A percentile compares a stretch with the other conserved stretches of the same genome.
Evolutionary conservation across 768 basidiomycete species (phyloP).

Genomic region (Floccularia luteovirens): DNA sequence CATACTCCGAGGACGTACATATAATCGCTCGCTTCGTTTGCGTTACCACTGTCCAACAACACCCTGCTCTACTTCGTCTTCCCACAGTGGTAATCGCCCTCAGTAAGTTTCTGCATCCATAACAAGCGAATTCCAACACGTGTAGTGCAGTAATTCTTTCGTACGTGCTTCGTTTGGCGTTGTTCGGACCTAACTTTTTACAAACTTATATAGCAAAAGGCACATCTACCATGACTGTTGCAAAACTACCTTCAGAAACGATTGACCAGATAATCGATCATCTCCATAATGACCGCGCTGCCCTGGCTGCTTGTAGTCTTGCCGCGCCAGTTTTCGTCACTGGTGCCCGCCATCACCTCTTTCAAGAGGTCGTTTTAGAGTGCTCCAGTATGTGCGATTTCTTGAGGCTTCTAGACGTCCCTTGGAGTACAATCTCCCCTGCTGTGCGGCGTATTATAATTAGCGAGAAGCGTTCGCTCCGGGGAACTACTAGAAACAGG

Average conservation of each 20-base stretch:
- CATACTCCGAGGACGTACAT: too few relatives aligned
- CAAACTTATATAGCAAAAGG: too few relatives aligned
- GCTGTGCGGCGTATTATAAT: conserved; percentile 15
- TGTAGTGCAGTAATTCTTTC: too few relatives aligned
- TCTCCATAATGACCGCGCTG: conserved; percentile 16
- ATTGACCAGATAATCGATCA: conserved; percentile 21
- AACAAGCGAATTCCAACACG: too few relatives aligned
- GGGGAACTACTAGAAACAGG: background rate
- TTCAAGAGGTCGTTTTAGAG: conserved; percentile 18
- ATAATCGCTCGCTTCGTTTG: too few relatives aligned
- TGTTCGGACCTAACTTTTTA: too few relatives aligned
- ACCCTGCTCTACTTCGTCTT: too few relatives aligned
- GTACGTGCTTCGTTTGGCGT: too few relatives aligned
- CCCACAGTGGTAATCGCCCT: too few relatives aligned
- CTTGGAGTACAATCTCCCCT: conserved; percentile 19
- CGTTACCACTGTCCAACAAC: too few relatives aligned
- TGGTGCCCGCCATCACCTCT: conserved; percentile 19
- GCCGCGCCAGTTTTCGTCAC: conserved; percentile 18
- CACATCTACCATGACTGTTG: too few relatives aligned
- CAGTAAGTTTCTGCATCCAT: too few relatives aligned
- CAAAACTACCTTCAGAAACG: conserved; percentile 24
- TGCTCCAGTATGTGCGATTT: conserved; percentile 15
- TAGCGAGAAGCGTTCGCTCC: conserved; percentile 4
- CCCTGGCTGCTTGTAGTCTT: conserved; percentile 21
- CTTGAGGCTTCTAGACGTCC: conserved; percentile 17